A percentile compares a stretch with the other conserved stretches of the same genome.
Conservation (phyloP, 495 filamentous ascomycete species). For the Penicillium psychrofluorescens region DNA sequence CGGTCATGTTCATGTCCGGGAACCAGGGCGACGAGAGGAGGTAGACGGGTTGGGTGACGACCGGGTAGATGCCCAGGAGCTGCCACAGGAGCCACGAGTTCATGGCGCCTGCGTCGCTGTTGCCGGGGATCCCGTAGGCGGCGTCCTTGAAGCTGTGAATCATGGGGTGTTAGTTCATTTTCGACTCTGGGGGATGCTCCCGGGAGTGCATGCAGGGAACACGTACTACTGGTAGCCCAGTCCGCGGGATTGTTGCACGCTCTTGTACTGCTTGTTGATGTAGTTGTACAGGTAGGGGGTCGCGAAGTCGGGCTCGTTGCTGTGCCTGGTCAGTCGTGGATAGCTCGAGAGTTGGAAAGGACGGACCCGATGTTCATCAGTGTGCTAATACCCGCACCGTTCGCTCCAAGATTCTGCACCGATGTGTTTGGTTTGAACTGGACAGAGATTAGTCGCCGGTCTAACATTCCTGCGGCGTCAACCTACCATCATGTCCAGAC, state of each 20-base stretch:
- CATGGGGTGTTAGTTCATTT: neutral
- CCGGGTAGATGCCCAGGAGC: conserved; percentile 63
- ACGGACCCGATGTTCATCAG: conserved; percentile 44
- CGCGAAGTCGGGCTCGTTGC: conserved; percentile 60
- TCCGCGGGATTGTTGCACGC: conserved; percentile 45
- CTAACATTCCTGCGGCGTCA: neutral
- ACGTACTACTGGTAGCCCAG: conserved; percentile 51
- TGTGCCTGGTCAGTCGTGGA: neutral
- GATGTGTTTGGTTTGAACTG: conserved; percentile 29
- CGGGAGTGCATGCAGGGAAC: neutral
- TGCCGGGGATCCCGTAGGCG: conserved; percentile 53
- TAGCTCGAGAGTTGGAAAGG: neutral
- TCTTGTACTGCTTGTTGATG: conserved; percentile 52
- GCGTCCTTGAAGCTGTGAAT: conserved; percentile 27
- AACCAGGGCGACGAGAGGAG: conserved; percentile 60
- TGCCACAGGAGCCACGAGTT: conserved; percentile 63
- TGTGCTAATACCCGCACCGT: conserved; percentile 32
- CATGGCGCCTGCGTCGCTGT: conserved; percentile 65
- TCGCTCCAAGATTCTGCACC: conserved; percentile 23
- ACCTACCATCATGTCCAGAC: conserved; percentile 42
- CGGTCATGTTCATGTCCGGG: conserved; percentile 46
- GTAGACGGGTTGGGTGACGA: conserved; percentile 59
- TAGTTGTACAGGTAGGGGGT: conserved; percentile 65
- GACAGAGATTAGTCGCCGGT: neutral
- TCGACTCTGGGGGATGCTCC: neutral